Evolutionary conservation across 345 rosid genomes (phyloP).

Genomic region (Gossypium bickii): DNA sequence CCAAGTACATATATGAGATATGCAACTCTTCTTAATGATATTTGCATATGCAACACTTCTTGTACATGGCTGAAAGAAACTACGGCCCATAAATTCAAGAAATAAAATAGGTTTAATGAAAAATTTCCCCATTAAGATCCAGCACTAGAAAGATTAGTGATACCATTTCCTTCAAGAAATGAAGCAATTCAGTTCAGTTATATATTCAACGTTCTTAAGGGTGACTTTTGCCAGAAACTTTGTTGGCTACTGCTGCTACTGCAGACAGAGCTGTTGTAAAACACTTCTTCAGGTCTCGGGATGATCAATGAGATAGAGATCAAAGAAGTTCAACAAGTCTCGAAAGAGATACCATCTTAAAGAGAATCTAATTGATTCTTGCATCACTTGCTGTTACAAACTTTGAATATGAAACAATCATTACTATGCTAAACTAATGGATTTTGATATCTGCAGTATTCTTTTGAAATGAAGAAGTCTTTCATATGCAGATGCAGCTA

Average conservation of each 20-base stretch:
- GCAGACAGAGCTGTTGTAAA: neutral
- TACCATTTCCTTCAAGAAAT: neutral
- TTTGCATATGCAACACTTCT: no score
- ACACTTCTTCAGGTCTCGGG: neutral
- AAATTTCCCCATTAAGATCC: neutral
- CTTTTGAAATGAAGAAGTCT: conserved; percentile 66
- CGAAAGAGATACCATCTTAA: neutral
- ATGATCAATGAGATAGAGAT: neutral
- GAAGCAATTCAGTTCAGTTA: neutral
- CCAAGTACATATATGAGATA: neutral
- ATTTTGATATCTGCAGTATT: conserved; percentile 37
- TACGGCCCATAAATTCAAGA: neutral
- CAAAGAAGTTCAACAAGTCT: neutral
- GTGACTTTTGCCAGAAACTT: neutral
- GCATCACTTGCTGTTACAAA: neutral
- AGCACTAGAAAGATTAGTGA: neutral
- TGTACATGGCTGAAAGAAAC: neutral
- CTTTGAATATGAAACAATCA: neutral
- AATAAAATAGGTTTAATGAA: neutral
- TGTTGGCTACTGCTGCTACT: neutral
- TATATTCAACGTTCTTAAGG: neutral
- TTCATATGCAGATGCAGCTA: conserved; percentile 77
- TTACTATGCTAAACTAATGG: conserved; percentile 6
- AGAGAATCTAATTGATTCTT: neutral
- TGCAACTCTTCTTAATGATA: neutral